A percentile compares a stretch with the other conserved stretches of the same genome.
phyloP scores from a whole-genome alignment of 257 asterid species.

The Plectranthus barbatus region DNA sequence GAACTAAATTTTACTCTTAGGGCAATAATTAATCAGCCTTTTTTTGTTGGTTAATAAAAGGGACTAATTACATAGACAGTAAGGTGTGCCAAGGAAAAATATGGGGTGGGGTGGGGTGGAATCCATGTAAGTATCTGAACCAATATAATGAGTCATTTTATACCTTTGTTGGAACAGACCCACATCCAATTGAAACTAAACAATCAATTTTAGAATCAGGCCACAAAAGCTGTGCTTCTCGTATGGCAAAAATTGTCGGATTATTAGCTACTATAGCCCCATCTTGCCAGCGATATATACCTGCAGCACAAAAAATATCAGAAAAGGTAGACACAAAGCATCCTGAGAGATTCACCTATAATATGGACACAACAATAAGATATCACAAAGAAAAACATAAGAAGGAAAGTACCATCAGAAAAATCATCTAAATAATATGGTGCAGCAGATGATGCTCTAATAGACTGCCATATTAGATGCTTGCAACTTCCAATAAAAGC shows the following conservation, averaged over 20 bases:
- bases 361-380: constrained; percentile 1
- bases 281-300: constrained; percentile 92
- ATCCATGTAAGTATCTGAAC: background rate
- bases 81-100: background rate
- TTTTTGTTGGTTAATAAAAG: constrained; percentile 3
- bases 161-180: constrained; percentile 97
- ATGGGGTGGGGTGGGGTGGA: background rate
- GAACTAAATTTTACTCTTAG: too few species aligned
- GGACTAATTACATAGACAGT: constrained; percentile 1
- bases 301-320: constrained; percentile 27
- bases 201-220: constrained; percentile 94
- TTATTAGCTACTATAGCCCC: constrained; percentile 99
- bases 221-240: constrained; percentile 97
- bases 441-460: constrained; percentile 99
- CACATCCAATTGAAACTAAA: constrained; percentile 93
- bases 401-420: constrained; percentile 65
- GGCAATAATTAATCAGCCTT: background rate
- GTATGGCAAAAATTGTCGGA: constrained; percentile 88
- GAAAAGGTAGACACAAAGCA: constrained; percentile 7
- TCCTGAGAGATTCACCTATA: constrained; percentile 14
- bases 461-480: constrained; percentile 95
- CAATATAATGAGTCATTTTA: background rate
- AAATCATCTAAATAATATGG: constrained; percentile 98
- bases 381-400: constrained; percentile 2
- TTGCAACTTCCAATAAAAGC: constrained; percentile 97